Evolutionary conservation across 805 yeast species (phyloP), one percentile per base, ranked within the genome.

Genomic region (Kodamaea laetipori): DNA sequence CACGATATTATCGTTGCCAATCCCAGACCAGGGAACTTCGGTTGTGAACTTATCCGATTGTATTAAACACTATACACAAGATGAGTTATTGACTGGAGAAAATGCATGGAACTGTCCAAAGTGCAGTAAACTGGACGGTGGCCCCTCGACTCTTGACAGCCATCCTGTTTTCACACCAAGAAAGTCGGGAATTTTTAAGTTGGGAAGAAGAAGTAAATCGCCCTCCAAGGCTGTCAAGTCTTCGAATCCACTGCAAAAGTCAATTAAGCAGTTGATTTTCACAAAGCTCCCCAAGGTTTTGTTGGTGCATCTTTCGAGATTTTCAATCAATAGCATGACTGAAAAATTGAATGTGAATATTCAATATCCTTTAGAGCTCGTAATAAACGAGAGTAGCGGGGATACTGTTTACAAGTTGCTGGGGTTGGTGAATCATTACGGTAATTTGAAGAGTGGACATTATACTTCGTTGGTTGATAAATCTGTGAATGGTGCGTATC

Each of bases 91-190:
- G 40, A 67, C 72, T n/a, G 84, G 88, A 18, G 90, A 82, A 5
- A 85, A 86, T 63, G 87, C 94, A 1, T 86, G 95, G 95, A 78
- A 82, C 50, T 86, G 95, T 67, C 90, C 94, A 6, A 77, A 80
- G 43, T 86, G 95, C 65, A 63, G 61, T 41, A 64, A 74, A 46
- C 35, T 43, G 10, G 46, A 51, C 31, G 45, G 49, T 16, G 45
- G 33, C 10, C 32, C 35, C n/a, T 39, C 41, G 30, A 43, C 43
- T 5, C 53, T 63, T 34, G 68, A 66, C 41, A 53, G 50, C 33
- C 69, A 66, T 45, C 71, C 71, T 3, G 76, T 71, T 8, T 71
- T 71, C 49, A 51, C 61, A 17, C 55, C 59, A 49, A 53, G 66
- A 53, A 61, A 54, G 58, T 51, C 57, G 24, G 74, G 69, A 12